Evolutionary conservation across 805 yeast species (phyloP), one percentile per base, ranked within the genome.

Genomic region (Starmera quercuum): DNA sequence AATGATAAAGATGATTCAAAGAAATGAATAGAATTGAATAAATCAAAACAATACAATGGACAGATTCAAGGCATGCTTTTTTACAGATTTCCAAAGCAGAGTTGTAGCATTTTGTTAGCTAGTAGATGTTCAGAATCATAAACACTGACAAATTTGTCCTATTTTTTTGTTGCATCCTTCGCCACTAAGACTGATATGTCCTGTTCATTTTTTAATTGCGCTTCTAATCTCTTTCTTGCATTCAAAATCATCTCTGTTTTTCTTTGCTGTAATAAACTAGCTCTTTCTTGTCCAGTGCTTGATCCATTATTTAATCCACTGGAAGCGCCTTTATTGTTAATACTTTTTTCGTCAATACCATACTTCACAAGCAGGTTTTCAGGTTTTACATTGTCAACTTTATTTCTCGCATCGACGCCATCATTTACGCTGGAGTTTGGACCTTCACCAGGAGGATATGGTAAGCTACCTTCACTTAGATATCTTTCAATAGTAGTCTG

Each of bases 401-500:
- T 51, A 32, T 46, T 46, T 22, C 51, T 51, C 5, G 28, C 26
- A 17, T 41, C 47, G 3, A 29, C 32, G 8, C 44, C 40, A 14
- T 43, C 41, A 20, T 32, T 37, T 13, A 29, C 34, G 14, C 31
- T 36, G 15, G 41, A 38, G n/a, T 39, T 39, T 29, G 49, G 36
- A 18, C 45, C 49, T 19, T 46, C 44, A 13, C 46, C 69, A 5
- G 73, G 71, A 6, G 84, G 81, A 37, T 56, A 61, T 14, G 86
- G 84, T 33, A 81, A 66, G 12, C 61, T 59, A 10, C 82, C 79
- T 25, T 68, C 73, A 33, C 71, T 69, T 52, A 90, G 64, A 42
- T 72, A 78, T 29, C 77, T 68, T 33, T 86, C 83, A 8, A 87
- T 78, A 0, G 97, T 88, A 7, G 58, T 71, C 54, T 85, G 88